Evolutionary conservation across 1,284 basidiomycete genomes (phyloP), one percentile per base, ranked within the genome.

Genomic region (Golubevia pallescens): DNA sequence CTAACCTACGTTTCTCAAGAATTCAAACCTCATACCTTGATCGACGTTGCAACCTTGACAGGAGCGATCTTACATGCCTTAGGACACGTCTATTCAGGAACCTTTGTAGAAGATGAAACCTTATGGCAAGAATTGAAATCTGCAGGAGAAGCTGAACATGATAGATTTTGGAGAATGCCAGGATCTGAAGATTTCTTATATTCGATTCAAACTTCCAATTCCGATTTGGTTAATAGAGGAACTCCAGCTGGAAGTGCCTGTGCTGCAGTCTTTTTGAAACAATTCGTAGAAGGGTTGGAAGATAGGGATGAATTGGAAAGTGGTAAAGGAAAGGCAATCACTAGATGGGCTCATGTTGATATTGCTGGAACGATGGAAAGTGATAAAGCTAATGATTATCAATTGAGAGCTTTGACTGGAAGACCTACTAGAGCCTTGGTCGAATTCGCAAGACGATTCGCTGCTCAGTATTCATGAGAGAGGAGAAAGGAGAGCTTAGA

Each of bases 31-130:
- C 90, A 92, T 81, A 93, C 92, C 0, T 87, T 95, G 42, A 89
- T 95, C 69, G 93, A 95, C 80, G 92, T 93, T 32, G 94, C 94
- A 8, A 95, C 93, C 1, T 87, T 93, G 42, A 93, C 92, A 20
- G 88, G 88, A 23, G 86, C 84, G n/a, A 77, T 83, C 67, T 58
- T 66, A 23, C 73, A 73, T 72, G 91, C 91, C 5, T 87, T 93
- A 19, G 93, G 93, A 54, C 91, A 93, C 62, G 86, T 90, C 24
- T 95, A 88, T 87, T 89, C 91, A 1, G 93, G 92, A 8, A 92
- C 93, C 14, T 94, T 93, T 86, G 85, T 83, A 58, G 91, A 91
- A n/a, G 91, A 78, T 57, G 78, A 86, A 66, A 78, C 71, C 42
- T 71, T 83, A 56, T 95, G 93, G 93, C 81, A 89, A 55, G 88